These are phyloP conservation scores for Phaseolus coccineus DNA, from an alignment of 331 rosid species.

Conservation along the genomic window DNA sequence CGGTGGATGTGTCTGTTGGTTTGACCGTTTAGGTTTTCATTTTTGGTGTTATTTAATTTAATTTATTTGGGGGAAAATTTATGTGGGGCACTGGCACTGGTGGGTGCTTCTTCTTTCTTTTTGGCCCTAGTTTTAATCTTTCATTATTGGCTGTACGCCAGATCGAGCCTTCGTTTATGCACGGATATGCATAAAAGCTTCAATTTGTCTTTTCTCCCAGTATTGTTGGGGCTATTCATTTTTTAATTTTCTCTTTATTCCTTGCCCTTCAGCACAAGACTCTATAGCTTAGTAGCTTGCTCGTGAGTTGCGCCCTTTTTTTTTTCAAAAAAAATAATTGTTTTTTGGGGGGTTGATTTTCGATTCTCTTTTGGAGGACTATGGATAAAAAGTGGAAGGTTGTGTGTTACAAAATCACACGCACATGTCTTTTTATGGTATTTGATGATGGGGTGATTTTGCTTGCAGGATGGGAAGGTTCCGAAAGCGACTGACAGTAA, in stretches of 20 bases:
- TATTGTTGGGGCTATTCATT: conserved; percentile 30
- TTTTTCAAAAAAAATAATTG: conserved; percentile 3
- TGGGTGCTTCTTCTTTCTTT: conserved; percentile 47
- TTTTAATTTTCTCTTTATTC: conserved; percentile 28
- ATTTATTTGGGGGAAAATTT: conserved; percentile 48
- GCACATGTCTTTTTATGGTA: conserved; percentile 42
- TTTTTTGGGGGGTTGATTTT: conserved; percentile 12
- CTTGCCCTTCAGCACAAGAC: conserved; percentile 37
- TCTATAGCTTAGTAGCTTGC: conserved; percentile 45
- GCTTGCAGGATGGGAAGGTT: conserved; percentile 81
- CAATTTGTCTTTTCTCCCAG: conserved; percentile 73
- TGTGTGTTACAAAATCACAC: conserved; percentile 33
- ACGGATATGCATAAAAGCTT: conserved; percentile 61
- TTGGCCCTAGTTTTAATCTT: conserved; percentile 46
- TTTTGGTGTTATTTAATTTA: conserved; percentile 30
- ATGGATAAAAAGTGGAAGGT: conserved; percentile 1
- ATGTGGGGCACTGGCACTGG: conserved; percentile 52
- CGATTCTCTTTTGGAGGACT: conserved; percentile 31
- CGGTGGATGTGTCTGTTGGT: conserved; percentile 45
- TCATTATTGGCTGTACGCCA: conserved; percentile 47
- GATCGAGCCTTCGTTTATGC: conserved; percentile 48
- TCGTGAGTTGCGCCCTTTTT: conserved; percentile 35
- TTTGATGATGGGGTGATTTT: conserved; percentile 60
- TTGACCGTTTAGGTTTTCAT: conserved; percentile 76
- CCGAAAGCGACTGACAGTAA: conserved; percentile 87